Base-by-base conservation (phyloP, 2,329 filamentous ascomycete species). In the Aspergillus puulaauensis region DNA sequence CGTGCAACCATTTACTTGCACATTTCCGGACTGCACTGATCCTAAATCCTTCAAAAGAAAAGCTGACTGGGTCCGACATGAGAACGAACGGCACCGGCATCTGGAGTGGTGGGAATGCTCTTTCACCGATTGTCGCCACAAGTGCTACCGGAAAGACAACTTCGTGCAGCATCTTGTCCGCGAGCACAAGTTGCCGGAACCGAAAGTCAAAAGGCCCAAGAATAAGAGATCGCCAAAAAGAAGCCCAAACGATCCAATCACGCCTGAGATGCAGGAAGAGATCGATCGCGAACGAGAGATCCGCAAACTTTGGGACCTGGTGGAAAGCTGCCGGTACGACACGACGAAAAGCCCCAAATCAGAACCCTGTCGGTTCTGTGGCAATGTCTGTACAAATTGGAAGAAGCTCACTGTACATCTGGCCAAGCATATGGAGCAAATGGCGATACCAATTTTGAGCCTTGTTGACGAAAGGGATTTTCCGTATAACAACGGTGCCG, bases 331-430 rank as follows among this genome's bases (percentile, higher is more conserved):
- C 68, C 90, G 90, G 60, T 79, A 82, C 53, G 87, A 91, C 64
- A 93, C 90, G 0, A 67, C 66, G 2, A 85, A 79, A 63, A 82
- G 78, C 59, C 89, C 90, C 3, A 83, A 85, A 53, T 85, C 91
- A 11, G 92, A 96, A 75, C 85, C 90, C 15, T 97, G 93, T 73
- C 86, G 90, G 43, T 96, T 96, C 78, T 96, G 93, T 69, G 89
- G 88, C 59, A 92, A 89, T 73, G 80, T 84, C 12, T 93, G 91
- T 73, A 86, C 84, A 35, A 90, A 86, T 40, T 96, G 91, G 91
- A 96, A 96, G 81, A 96, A 96, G 76, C 79, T 96, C 59, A 96
- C 90, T 0, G 91, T 95, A n/a, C 93, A 96, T 75, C 77, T 96
- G 70, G 91, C 91, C 50, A 93, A 93, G 73, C 93, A 97, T 72